Evolutionary conservation across 345 rosid species (phyloP).

Genomic region (Populus ilicifolia): DNA sequence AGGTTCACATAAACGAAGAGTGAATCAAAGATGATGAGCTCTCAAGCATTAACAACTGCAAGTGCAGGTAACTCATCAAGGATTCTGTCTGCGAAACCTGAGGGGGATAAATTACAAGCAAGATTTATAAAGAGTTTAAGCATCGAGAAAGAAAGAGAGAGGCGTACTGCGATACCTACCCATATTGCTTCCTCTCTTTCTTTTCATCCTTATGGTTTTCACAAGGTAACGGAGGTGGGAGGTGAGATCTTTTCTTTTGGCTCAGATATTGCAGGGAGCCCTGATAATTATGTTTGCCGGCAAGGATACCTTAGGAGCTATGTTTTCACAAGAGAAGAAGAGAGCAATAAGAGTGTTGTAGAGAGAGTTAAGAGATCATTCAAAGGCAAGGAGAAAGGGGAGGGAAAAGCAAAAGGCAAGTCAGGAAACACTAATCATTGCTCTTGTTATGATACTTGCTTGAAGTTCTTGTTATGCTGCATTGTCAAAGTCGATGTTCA

Average conservation of each 20-base stretch:
- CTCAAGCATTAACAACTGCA: not conserved
- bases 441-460: not conserved
- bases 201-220: not conserved
- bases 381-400: not conserved
- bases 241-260: not conserved
- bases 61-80: constrained; percentile 10
- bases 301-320: constrained; percentile 39
- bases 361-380: constrained; percentile 15
- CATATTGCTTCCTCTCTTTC: not conserved
- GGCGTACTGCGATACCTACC: not conserved
- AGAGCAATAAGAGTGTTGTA: not conserved
- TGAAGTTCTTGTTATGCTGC: constrained; percentile 8
- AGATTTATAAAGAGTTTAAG: constrained; percentile 12
- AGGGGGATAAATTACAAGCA: constrained; percentile 32
- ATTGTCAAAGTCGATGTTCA: constrained; percentile 11
- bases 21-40: not conserved
- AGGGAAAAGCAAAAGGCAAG: not conserved
- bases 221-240: not conserved
- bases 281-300: constrained; percentile 14
- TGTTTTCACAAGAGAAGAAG: constrained; percentile 16
- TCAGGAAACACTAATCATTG: not conserved
- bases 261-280: constrained; percentile 1
- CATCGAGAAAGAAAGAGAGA: not conserved
- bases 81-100: constrained; percentile 20
- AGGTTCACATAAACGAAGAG: no score